Percentiles rank a stretch among this genome's conserved stretches.
phyloP scores from a whole-genome alignment of 306 rosid species.

The Pterocarpus macrocarpus region DNA sequence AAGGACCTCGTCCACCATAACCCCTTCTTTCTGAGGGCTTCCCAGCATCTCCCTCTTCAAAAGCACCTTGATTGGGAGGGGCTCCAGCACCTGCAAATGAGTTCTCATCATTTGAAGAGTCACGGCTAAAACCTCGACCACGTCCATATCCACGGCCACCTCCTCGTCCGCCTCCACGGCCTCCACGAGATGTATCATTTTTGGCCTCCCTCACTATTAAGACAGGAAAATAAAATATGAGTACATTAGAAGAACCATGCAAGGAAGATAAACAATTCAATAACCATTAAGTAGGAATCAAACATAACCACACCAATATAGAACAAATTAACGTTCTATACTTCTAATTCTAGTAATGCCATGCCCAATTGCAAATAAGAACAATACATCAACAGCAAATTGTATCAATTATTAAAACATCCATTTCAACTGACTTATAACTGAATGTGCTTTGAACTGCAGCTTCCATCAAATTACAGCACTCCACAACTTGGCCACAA shows the following conservation, averaged over 20 bases:
- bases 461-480: conserved; percentile 14
- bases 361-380: not conserved
- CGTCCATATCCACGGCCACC: conserved; percentile 64
- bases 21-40: conserved; percentile 68
- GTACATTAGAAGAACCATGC: not conserved
- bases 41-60: conserved; percentile 74
- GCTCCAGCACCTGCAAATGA: conserved; percentile 52
- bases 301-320: not conserved
- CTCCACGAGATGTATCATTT: conserved; percentile 75
- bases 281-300: not conserved
- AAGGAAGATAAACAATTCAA: not conserved
- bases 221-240: conserved; percentile 1
- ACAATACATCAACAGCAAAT: not conserved
- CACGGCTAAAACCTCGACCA: conserved; percentile 56
- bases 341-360: not conserved
- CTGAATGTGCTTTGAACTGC: not conserved
- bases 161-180: conserved; percentile 80
- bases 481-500: not conserved
- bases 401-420: not conserved
- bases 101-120: conserved; percentile 59
- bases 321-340: not conserved
- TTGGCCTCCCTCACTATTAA: conserved; percentile 78
- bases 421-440: not conserved
- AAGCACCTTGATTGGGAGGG: conserved; percentile 58
- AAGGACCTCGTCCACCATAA: conserved; percentile 73